A percentile compares a stretch with the other conserved stretches of the same genome.
Conservation (phyloP, 805 yeast species). For the Starmerella davenportii region DNA sequence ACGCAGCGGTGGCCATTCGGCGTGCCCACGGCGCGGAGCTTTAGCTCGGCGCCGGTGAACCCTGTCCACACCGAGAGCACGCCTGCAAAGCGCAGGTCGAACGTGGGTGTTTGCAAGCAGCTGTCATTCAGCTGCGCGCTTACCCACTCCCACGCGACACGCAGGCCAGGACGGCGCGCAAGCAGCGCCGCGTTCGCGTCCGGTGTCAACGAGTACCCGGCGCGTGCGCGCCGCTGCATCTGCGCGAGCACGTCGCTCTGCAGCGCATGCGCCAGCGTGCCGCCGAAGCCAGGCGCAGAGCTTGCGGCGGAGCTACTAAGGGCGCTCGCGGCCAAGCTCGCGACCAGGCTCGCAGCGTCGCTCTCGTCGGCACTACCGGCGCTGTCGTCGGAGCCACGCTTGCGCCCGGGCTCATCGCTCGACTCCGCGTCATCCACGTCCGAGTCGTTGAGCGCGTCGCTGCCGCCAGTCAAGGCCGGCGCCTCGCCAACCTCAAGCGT, state of each 20-base stretch:
- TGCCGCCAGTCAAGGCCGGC: background rate
- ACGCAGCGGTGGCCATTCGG: slow-evolving; percentile 28
- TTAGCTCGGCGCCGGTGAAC: slow-evolving; percentile 20
- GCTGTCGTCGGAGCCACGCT: no score
- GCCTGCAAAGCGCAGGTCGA: slow-evolving; percentile 77
- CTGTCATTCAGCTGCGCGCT: slow-evolving; percentile 49
- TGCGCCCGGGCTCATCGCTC: no score
- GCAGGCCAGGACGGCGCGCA: slow-evolving; percentile 25
- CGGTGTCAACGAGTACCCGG: slow-evolving; percentile 58
- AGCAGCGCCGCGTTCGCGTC: slow-evolving; percentile 39
- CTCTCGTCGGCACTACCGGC: background rate
- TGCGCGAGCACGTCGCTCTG: slow-evolving; percentile 46
- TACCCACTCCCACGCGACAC: slow-evolving; percentile 84
- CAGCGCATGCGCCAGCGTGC: background rate
- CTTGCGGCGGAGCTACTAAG: background rate
- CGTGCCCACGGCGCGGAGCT: slow-evolving; percentile 15
- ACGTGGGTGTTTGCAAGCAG: slow-evolving; percentile 38
- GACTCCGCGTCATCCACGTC: background rate
- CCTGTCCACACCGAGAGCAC: slow-evolving; percentile 76
- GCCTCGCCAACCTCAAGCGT: background rate
- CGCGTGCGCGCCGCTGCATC: slow-evolving; percentile 51
- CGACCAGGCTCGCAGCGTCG: background rate
- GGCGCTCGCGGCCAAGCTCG: background rate
- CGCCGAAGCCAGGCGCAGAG: background rate
- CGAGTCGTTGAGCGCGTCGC: background rate